Evolutionary conservation across 225 moss, liverwort and hornwort genomes (phyloP), one percentile per base, ranked within the genome.

Genomic region (Straminergon stramineum): DNA sequence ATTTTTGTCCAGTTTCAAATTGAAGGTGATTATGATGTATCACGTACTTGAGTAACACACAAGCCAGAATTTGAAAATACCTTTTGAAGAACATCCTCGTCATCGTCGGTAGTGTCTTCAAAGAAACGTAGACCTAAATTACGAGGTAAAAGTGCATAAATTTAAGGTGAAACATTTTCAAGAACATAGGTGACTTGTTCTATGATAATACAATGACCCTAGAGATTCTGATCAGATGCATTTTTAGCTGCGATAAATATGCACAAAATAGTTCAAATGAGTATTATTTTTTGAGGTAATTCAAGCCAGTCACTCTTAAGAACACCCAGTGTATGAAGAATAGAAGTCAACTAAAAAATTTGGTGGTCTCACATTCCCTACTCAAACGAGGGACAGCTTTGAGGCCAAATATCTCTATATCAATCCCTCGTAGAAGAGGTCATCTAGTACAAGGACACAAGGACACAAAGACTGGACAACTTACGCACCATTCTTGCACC

Each of bases 401-500:
- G 37, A 87, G 71, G 45, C 55, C 21, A 69, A 65, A 62, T 58
- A 10, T 68, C 60, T 15, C 57, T 43, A 53, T 5, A 55, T 32
- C n/a, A 41, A 73, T 61, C 52, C 71, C 39, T 9, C 13, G 48
- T 23, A 79, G 56, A 86, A 69, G 52, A 55, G 66, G 39, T 62
- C 70, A 67, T 11, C 48, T n/a, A 83, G 43, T 81, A 75, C 67
- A 88, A 18, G 56, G 17, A 75, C 74, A 75, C 67, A 88, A 18
- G 56, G 17, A 75, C 74, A 89, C 60, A 48, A 55, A 81, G 62
- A 83, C 75, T 60, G 20, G 48, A 60, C 52, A 65, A 82, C 26
- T 37, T 60, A 75, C 90, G 75, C 90, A 96, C 97, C 98, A 78
- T 99, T 99, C 88, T 94, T 97, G 89, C 98, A 98, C 79, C 98